These are phyloP conservation scores for Tolypocladium guangdongense DNA, from an alignment of 2,329 filamentous ascomycete species.

Conservation along the genomic window DNA sequence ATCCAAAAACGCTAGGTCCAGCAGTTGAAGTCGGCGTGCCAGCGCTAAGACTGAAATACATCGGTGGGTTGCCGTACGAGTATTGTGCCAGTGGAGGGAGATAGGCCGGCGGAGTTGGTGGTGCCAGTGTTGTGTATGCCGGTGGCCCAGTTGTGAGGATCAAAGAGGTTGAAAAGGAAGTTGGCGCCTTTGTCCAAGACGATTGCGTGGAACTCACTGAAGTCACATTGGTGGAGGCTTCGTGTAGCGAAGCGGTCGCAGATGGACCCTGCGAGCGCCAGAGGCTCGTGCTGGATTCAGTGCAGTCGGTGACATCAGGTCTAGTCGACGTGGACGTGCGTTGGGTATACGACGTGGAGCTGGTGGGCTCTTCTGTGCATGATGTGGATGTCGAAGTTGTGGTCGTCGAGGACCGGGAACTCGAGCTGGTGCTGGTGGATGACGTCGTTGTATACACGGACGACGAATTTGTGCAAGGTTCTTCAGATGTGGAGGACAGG, in stretches of 20 bases:
- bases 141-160: background rate
- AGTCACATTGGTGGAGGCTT: background rate
- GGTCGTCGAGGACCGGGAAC: background rate
- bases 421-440: background rate
- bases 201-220: background rate
- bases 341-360: background rate
- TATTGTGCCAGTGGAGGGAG: constrained; percentile 5
- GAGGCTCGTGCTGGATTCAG: background rate
- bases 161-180: background rate
- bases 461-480: constrained; percentile 1
- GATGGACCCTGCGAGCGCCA: background rate
- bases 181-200: background rate
- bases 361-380: background rate
- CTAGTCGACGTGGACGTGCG: background rate
- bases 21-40: background rate
- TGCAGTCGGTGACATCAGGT: background rate
- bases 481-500: background rate
- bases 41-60: background rate
- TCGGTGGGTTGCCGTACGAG: constrained; percentile 2
- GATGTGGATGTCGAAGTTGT: background rate
- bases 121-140: constrained; percentile 1
- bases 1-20: background rate
- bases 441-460: background rate
- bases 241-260: background rate
- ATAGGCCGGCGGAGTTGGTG: constrained; percentile 4